These are phyloP conservation scores for Raffaelea arxii DNA, from an alignment of 2,329 filamentous ascomycete species.

Conservation along the genomic window DNA sequence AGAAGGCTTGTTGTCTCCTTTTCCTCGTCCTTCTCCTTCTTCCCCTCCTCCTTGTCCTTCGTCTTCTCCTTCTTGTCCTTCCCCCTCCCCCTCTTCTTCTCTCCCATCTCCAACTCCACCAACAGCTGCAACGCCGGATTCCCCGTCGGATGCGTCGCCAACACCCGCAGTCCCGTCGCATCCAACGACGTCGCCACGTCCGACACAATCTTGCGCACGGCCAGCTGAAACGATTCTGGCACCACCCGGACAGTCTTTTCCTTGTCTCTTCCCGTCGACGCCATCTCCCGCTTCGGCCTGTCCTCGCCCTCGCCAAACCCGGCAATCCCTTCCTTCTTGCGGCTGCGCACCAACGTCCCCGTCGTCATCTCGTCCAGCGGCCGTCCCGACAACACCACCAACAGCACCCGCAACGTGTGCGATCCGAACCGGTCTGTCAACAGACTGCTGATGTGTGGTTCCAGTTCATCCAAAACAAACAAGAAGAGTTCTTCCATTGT, in stretches of 20 bases:
- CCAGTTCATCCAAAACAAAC: conserved; percentile 75
- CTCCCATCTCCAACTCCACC: conserved; percentile 72
- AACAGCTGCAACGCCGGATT: conserved; percentile 91
- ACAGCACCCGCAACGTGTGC: conserved; percentile 75
- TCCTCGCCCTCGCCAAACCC: background rate
- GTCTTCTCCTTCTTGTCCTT: conserved; percentile 22
- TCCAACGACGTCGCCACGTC: conserved; percentile 69
- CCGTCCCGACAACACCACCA: conserved; percentile 77
- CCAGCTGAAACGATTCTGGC: conserved; percentile 66
- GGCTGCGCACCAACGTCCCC: conserved; percentile 75
- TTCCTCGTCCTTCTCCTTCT: conserved; percentile 9
- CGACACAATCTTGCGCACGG: conserved; percentile 71
- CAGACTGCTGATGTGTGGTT: conserved; percentile 71
- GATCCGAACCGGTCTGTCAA: conserved; percentile 86
- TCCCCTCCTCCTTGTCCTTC: conserved; percentile 19
- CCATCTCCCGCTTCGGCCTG: conserved; percentile 22
- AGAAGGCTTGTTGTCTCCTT: conserved; percentile 42
- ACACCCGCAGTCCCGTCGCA: conserved; percentile 66
- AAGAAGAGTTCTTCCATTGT: conserved; percentile 83
- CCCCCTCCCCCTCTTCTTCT: conserved; percentile 52
- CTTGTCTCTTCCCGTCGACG: background rate
- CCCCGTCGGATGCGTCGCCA: conserved; percentile 82
- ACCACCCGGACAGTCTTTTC: conserved; percentile 38
- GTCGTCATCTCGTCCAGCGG: conserved; percentile 61
- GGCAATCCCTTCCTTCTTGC: conserved; percentile 62